Conservation (phyloP, 768 basidiomycete species). For the Tulasnella sp. region DNA sequence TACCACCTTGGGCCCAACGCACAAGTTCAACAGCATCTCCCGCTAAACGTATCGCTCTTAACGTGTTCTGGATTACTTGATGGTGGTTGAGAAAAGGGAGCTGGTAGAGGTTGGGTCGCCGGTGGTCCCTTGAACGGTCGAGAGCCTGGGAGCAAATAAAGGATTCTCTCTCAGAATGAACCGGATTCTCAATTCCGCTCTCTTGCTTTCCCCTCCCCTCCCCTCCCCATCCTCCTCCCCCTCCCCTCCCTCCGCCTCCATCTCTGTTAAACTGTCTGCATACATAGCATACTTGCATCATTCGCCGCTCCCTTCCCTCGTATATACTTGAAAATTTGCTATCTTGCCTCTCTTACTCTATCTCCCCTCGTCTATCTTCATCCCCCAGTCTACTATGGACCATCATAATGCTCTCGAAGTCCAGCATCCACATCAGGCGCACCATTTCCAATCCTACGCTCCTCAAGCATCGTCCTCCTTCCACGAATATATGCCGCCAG, state of each 20-base stretch:
- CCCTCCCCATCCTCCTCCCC: not conserved
- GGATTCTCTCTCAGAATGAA: conserved; percentile 2
- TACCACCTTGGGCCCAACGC: not conserved
- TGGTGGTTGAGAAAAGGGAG: not conserved
- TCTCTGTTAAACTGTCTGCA: conserved; percentile 5
- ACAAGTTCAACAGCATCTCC: not conserved
- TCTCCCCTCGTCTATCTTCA: not conserved
- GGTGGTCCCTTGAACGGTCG: not conserved
- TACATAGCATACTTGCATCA: not conserved
- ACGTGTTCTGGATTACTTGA: no score
- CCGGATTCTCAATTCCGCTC: conserved; percentile 9
- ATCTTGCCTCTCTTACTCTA: not conserved
- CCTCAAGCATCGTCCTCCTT: not conserved
- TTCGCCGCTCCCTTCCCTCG: not conserved
- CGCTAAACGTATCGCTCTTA: no score
- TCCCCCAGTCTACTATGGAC: not conserved
- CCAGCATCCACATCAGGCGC: not conserved
- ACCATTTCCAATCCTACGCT: conserved; percentile 5
- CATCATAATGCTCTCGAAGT: not conserved
- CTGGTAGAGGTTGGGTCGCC: not conserved
- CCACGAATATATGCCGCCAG: conserved; percentile 1
- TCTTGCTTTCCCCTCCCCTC: conserved; percentile 7
- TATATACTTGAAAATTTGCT: conserved; percentile 1
- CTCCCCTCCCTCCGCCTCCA: not conserved
- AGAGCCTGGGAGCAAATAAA: conserved; percentile 6